Percentiles rank a stretch among this genome's conserved stretches.
phyloP scores from a whole-genome alignment of 192 early-diverging fungal genomes.

The Coemansia sp. region DNA sequence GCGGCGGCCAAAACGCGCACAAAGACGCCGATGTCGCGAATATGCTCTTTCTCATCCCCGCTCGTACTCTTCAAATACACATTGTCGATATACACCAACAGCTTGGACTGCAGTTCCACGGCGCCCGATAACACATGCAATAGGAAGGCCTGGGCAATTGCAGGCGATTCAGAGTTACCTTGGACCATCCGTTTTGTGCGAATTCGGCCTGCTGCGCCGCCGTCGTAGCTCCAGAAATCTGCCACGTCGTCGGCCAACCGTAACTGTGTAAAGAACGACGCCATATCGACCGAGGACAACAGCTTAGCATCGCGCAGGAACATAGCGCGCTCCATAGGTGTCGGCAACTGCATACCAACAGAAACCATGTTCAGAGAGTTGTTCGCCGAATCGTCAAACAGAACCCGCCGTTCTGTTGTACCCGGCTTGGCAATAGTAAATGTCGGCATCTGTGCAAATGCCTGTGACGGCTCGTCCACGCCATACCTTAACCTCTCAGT shows the following conservation, averaged over 20 bases:
- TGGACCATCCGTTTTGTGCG: slow-evolving; percentile 17
- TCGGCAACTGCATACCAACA: slow-evolving; percentile 11
- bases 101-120: neutral
- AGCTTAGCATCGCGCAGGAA: slow-evolving; percentile 2
- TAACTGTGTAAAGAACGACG: slow-evolving; percentile 1
- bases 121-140: slow-evolving; percentile 1
- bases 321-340: neutral
- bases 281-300: neutral
- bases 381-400: slow-evolving; percentile 17
- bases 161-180: slow-evolving; percentile 16
- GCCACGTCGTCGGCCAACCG: neutral
- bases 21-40: slow-evolving; percentile 7
- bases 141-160: slow-evolving; percentile 16
- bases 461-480: slow-evolving; percentile 14
- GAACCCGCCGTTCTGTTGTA: slow-evolving; percentile 7
- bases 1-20: neutral
- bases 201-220: neutral
- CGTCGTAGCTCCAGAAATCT: slow-evolving; percentile 14
- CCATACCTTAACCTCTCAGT: slow-evolving; percentile 1
- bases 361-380: slow-evolving; percentile 20
- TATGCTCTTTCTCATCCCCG: neutral
- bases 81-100: slow-evolving; percentile 40
- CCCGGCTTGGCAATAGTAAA: slow-evolving; percentile 16
- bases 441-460: slow-evolving; percentile 7
- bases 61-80: slow-evolving; percentile 20